Conservation (phyloP, 2,329 filamentous ascomycete species). For the Trichoderma endophyticum region DNA sequence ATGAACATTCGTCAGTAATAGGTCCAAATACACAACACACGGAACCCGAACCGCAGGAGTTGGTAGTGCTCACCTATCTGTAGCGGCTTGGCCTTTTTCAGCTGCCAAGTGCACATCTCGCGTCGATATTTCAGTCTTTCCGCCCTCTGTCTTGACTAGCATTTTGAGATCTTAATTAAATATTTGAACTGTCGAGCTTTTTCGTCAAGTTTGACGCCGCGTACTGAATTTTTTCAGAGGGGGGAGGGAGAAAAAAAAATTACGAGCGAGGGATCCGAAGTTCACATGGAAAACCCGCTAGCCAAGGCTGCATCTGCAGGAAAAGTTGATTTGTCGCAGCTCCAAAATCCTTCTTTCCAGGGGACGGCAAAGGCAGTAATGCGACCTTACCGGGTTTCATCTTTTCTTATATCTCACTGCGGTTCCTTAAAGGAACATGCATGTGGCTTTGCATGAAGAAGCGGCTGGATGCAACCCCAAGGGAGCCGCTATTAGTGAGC, state of each 20-base stretch:
- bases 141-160: not conserved
- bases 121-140: not conserved
- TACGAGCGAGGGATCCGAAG: not conserved
- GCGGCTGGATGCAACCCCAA: not conserved
- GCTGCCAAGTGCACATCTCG: constrained; percentile 31
- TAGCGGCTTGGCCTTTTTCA: constrained; percentile 44
- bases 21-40: not conserved
- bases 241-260: not conserved
- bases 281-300: not conserved
- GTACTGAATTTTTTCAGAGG: not conserved
- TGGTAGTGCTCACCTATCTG: constrained; percentile 39
- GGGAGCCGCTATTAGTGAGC: not conserved
- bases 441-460: not conserved
- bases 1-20: not conserved
- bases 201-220: not conserved
- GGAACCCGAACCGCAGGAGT: not conserved
- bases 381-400: not conserved
- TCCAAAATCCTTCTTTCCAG: not conserved
- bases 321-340: not conserved
- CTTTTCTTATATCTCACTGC: not conserved
- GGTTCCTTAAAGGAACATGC: not conserved
- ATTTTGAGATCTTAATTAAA: not conserved
- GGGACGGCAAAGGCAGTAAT: not conserved
- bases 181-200: not conserved
- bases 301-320: not conserved